These are phyloP conservation scores for Microcos paniculata DNA, from an alignment of 345 rosid genomes.

Conservation along the genomic window DNA sequence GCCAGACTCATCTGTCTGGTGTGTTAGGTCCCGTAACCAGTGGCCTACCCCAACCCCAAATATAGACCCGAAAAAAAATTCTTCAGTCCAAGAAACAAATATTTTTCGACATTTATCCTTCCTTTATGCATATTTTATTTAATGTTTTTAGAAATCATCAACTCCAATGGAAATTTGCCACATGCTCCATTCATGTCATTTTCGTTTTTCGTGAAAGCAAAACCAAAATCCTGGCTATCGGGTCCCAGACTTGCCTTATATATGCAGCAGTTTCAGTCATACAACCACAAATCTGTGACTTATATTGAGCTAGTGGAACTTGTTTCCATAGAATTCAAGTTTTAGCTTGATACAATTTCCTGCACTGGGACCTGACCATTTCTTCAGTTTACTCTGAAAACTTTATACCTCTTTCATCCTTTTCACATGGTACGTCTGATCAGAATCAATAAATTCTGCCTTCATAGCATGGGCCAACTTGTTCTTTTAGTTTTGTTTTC, in stretches of 20 bases:
- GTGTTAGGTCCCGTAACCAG: slow-evolving; percentile 37
- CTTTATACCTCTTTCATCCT: neutral
- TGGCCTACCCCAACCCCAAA: slow-evolving; percentile 46
- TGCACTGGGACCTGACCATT: neutral
- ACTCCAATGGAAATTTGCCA: neutral
- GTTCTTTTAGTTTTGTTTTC: neutral
- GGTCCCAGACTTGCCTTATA: neutral
- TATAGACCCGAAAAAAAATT: neutral
- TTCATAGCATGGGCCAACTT: neutral
- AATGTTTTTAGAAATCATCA: neutral
- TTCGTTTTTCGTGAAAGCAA: neutral
- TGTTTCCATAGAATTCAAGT: neutral
- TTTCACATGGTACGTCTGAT: slow-evolving; percentile 14
- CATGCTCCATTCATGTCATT: neutral
- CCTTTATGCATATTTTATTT: neutral
- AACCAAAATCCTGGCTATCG: neutral
- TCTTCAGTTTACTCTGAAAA: neutral
- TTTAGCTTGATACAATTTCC: neutral
- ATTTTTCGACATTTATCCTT: neutral
- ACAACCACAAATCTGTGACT: neutral
- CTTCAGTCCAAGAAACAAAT: neutral
- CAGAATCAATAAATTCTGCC: neutral
- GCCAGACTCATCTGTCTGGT: neutral
- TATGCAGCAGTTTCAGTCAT: neutral
- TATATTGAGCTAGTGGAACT: neutral